Percentiles rank a stretch among this genome's conserved stretches.
Evolutionary conservation across 1,284 basidiomycete genomes (phyloP).

Genomic region (Tilletia indica): DNA sequence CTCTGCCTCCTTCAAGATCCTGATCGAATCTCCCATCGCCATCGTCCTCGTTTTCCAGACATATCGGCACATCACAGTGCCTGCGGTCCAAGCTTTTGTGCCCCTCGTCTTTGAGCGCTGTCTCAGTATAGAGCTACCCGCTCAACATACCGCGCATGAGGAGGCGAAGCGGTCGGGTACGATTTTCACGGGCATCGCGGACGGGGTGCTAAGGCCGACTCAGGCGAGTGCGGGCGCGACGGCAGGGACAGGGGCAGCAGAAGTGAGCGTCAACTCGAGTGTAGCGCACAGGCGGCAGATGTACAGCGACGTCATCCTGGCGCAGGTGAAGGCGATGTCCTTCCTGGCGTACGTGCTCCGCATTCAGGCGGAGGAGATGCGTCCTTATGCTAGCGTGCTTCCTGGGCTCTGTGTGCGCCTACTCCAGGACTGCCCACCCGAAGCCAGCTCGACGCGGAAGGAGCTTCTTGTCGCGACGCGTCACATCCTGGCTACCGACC

Average conservation of each 20-base stretch:
- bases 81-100: slow-evolving; percentile 72
- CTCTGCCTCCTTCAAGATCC: slow-evolving; percentile 77
- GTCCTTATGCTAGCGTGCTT: slow-evolving; percentile 77
- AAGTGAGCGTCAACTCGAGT: not conserved
- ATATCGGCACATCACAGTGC: slow-evolving; percentile 66
- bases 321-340: slow-evolving; percentile 82
- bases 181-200: slow-evolving; percentile 81
- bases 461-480: slow-evolving; percentile 91
- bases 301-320: slow-evolving; percentile 84
- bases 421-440: slow-evolving; percentile 88
- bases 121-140: slow-evolving; percentile 65
- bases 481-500: slow-evolving; percentile 79
- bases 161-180: slow-evolving; percentile 74
- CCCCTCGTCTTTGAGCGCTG: slow-evolving; percentile 58
- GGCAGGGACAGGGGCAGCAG: not conserved
- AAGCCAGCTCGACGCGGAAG: slow-evolving; percentile 70
- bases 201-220: slow-evolving; percentile 60
- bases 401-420: slow-evolving; percentile 79
- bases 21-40: slow-evolving; percentile 90
- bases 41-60: slow-evolving; percentile 88
- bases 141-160: slow-evolving; percentile 78
- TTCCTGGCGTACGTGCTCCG: slow-evolving; percentile 89
- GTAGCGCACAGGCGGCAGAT: slow-evolving; percentile 66
- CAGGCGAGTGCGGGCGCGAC: not conserved
- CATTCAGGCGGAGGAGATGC: slow-evolving; percentile 68